Conservation (phyloP, 2,329 filamentous ascomycete species). For the Aspergillus oerlinghausenensis region DNA sequence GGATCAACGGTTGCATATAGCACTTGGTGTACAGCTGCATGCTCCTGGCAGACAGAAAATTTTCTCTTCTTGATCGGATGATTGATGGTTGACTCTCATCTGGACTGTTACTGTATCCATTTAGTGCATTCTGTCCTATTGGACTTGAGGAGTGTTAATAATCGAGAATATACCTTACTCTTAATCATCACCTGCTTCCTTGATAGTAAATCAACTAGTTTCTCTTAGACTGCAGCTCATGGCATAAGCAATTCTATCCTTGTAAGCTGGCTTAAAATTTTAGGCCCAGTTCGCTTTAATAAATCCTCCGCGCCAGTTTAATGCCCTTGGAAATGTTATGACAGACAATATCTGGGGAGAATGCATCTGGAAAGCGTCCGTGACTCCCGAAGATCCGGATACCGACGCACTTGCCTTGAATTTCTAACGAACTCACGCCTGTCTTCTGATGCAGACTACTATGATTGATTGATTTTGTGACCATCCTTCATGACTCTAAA, state of each 20-base stretch:
- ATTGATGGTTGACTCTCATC: background rate
- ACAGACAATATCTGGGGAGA: background rate
- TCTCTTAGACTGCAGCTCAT: background rate
- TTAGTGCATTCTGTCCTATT: background rate
- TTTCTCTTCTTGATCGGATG: background rate
- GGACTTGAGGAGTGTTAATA: background rate
- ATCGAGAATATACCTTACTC: background rate
- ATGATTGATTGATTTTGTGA: too few species aligned
- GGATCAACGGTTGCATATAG: background rate
- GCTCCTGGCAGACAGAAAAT: background rate
- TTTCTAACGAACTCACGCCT: background rate
- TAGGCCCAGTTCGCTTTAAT: too few species aligned
- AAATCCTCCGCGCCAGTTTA: background rate
- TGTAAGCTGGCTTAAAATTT: too few species aligned
- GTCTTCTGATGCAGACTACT: too few species aligned
- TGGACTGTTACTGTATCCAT: background rate
- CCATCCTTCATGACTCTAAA: too few species aligned
- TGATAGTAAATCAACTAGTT: background rate
- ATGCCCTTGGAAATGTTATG: background rate
- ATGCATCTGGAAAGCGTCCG: too few species aligned
- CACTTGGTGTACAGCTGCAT: conserved; percentile 1
- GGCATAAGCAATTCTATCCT: background rate
- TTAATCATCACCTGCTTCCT: background rate
- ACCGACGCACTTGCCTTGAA: background rate
- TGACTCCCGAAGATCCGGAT: background rate